Evolutionary conservation across 129 eudicot species (phyloP).

Genomic region (Chrysanthemum makinoi): DNA sequence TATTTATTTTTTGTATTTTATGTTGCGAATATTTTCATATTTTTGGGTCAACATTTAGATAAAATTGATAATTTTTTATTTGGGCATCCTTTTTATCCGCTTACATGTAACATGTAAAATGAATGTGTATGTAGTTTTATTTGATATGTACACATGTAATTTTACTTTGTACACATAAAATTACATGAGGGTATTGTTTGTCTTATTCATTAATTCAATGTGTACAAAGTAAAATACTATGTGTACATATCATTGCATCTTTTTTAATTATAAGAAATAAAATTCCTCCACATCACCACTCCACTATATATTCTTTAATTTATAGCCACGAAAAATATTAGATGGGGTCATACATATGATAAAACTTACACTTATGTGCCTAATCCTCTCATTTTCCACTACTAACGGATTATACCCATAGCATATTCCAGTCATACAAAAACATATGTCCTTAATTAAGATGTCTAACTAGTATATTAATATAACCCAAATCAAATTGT

Average conservation of each 20-base stretch:
- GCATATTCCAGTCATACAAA: slow-evolving; percentile 29
- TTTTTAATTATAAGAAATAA: neutral
- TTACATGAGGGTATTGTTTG: too few species aligned
- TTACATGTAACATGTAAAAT: too few species aligned
- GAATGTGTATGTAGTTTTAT: neutral
- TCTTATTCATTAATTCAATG: too few species aligned
- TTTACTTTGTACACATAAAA: too few species aligned
- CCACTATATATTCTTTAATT: slow-evolving; percentile 28
- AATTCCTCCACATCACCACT: slow-evolving; percentile 18
- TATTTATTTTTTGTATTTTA: too few species aligned
- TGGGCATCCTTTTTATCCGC: too few species aligned
- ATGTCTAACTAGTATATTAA: neutral
- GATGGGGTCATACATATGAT: slow-evolving; percentile 22
- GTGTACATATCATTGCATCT: too few species aligned
- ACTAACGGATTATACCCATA: slow-evolving; percentile 31
- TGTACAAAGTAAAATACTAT: too few species aligned
- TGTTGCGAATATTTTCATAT: too few species aligned
- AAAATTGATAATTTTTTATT: too few species aligned
- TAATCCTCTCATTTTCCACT: slow-evolving; percentile 40
- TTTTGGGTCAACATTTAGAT: too few species aligned
- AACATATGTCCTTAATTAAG: neutral
- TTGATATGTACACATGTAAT: too few species aligned
- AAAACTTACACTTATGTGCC: slow-evolving; percentile 22
- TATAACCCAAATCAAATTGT: neutral
- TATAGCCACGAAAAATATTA: slow-evolving; percentile 29